Conservation (phyloP, 2,329 filamentous ascomycete species). For the Talaromyces atroroseus region DNA sequence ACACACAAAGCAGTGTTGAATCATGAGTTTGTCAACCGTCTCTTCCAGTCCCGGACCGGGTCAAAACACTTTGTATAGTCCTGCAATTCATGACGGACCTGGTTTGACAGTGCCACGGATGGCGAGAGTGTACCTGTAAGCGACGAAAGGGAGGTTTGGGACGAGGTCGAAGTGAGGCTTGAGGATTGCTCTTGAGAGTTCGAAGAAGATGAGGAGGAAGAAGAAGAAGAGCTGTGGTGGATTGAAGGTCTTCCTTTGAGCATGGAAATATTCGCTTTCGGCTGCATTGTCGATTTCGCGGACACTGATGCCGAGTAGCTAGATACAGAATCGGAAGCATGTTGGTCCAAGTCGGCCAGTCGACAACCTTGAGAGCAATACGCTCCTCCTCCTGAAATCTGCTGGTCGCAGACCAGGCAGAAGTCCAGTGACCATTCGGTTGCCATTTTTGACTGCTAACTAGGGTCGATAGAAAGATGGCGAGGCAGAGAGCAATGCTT, state of each 20-base stretch:
- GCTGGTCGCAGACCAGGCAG: slow-evolving; percentile 89
- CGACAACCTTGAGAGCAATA: slow-evolving; percentile 94
- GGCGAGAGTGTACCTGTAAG: slow-evolving; percentile 59
- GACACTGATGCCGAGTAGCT: slow-evolving; percentile 11
- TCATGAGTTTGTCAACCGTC: slow-evolving; percentile 31
- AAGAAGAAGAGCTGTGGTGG: slow-evolving; percentile 13
- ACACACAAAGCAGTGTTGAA: neutral
- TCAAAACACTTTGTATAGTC: slow-evolving; percentile 88
- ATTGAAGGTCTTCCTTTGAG: slow-evolving; percentile 14
- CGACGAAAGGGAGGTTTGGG: slow-evolving; percentile 77
- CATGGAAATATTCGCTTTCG: slow-evolving; percentile 1
- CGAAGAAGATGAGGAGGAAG: neutral
- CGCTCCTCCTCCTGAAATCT: slow-evolving; percentile 65
- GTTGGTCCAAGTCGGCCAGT: slow-evolving; percentile 78
- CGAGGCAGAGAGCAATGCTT: too few relatives aligned
- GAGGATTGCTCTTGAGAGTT: slow-evolving; percentile 2
- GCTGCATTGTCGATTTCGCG: slow-evolving; percentile 15
- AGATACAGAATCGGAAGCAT: slow-evolving; percentile 44
- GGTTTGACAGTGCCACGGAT: slow-evolving; percentile 58
- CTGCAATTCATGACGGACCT: slow-evolving; percentile 71
- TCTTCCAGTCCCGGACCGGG: slow-evolving; percentile 57
- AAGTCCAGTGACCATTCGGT: slow-evolving; percentile 76
- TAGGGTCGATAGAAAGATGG: neutral
- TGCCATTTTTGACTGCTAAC: slow-evolving; percentile 24
- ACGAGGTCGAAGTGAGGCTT: slow-evolving; percentile 58